Conservation (phyloP, 2,329 filamentous ascomycete genomes). For the Trichoderma sp. region DNA sequence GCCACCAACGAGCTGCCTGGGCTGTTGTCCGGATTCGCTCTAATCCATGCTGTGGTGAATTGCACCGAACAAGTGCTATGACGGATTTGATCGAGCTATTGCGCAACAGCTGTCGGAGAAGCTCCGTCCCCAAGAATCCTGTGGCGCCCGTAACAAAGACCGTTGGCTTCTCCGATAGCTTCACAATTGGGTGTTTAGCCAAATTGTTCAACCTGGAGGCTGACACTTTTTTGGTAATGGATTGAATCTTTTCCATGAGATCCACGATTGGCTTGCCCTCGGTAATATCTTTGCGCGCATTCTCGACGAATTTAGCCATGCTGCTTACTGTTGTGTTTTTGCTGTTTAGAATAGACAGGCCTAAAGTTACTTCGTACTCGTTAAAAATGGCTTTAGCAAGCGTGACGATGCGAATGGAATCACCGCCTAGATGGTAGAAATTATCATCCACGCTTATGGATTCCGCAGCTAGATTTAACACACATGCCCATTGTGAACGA, state of each 20-base stretch:
- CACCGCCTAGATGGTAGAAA: constrained; percentile 24
- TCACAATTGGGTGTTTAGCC: neutral
- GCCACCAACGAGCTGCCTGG: constrained; percentile 7
- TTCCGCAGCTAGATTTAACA: constrained; percentile 2
- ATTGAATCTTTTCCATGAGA: neutral
- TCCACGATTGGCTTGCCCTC: neutral
- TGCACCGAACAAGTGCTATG: constrained; percentile 4
- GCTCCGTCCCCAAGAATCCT: constrained; percentile 9
- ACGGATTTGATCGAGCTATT: neutral
- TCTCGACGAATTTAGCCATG: constrained; percentile 21
- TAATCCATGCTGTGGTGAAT: neutral
- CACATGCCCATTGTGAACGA: neutral
- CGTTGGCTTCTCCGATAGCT: neutral
- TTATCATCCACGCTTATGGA: constrained; percentile 23
- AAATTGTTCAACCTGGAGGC: neutral
- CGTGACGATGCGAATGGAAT: constrained; percentile 24
- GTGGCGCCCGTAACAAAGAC: constrained; percentile 16
- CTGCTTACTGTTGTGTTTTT: constrained; percentile 21
- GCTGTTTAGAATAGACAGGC: constrained; percentile 22
- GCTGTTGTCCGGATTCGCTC: constrained; percentile 3
- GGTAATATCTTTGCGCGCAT: neutral
- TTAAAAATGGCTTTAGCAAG: constrained; percentile 19
- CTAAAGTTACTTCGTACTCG: constrained; percentile 18
- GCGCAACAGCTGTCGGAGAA: constrained; percentile 13
- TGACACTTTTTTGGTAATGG: neutral